These are phyloP conservation scores for Diaporthe citriasiana DNA, from an alignment of 2,329 filamentous ascomycete genomes.

Conservation along the genomic window DNA sequence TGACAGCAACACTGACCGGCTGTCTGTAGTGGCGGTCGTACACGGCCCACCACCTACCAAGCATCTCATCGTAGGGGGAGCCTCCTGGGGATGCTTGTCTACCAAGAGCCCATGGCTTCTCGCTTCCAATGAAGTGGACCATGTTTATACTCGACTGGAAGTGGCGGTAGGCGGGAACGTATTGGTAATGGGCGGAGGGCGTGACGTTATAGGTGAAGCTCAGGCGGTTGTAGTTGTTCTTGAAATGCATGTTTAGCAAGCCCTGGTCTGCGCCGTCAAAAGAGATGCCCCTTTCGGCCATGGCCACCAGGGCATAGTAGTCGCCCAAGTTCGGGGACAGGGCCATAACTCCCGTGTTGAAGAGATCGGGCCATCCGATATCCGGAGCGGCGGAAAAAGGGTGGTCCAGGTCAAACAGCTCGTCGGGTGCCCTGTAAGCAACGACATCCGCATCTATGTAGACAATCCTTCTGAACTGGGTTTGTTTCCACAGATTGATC, in stretches of 20 bases:
- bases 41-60: conserved; percentile 92
- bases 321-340: conserved; percentile 88
- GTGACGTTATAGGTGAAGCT: conserved; percentile 98
- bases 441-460: conserved; percentile 96
- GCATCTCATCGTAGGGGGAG: conserved; percentile 84
- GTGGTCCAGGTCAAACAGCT: conserved; percentile 80
- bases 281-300: conserved; percentile 89
- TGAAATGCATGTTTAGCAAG: conserved; percentile 93
- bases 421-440: conserved; percentile 90
- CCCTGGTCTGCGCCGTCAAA: conserved; percentile 99
- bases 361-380: conserved; percentile 97
- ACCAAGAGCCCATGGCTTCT: conserved; percentile 88
- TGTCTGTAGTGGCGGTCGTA: conserved; percentile 87
- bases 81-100: conserved; percentile 67
- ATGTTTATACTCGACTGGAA: conserved; percentile 91
- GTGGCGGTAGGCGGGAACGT: conserved; percentile 93
- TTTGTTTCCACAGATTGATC: conserved; percentile 92
- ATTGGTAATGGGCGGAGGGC: conserved; percentile 96
- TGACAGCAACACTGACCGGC: conserved; percentile 57
- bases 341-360: conserved; percentile 98
- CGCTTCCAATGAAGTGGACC: conserved; percentile 92
- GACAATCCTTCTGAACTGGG: conserved; percentile 90
- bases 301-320: conserved; percentile 85
- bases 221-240: conserved; percentile 84
- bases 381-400: conserved; percentile 84